These are phyloP conservation scores for Podila minutissima DNA, from an alignment of 192 early-diverging fungal genomes.

Conservation along the genomic window DNA sequence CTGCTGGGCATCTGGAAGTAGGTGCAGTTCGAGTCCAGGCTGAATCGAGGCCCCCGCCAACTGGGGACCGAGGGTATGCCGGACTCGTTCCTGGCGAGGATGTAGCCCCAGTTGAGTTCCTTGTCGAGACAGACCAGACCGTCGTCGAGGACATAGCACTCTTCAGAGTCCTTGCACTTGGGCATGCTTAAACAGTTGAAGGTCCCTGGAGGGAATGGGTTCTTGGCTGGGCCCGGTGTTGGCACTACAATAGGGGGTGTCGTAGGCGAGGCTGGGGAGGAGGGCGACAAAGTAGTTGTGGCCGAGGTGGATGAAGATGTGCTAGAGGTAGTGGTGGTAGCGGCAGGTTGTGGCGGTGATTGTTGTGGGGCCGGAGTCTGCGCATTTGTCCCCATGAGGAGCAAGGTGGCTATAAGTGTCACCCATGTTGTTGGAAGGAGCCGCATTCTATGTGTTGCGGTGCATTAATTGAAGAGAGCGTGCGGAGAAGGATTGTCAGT, in stretches of 20 bases:
- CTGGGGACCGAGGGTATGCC: conserved; percentile 29
- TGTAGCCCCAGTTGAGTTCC: conserved; percentile 32
- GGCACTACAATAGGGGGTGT: not conserved
- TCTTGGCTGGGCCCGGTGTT: conserved; percentile 21
- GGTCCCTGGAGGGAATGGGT: conserved; percentile 24
- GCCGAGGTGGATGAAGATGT: no score
- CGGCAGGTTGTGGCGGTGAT: no score
- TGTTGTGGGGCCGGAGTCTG: no score
- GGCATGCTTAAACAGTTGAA: conserved; percentile 17
- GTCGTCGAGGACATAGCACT: conserved; percentile 39
- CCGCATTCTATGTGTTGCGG: no score
- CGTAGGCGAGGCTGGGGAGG: not conserved
- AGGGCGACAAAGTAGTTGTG: not conserved
- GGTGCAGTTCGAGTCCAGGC: conserved; percentile 22
- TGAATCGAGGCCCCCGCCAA: conserved; percentile 24
- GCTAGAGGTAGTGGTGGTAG: no score
- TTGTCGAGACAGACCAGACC: conserved; percentile 36
- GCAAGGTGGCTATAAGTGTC: no score
- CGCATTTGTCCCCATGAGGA: no score
- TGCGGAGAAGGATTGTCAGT: no score
- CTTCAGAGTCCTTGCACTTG: conserved; percentile 14
- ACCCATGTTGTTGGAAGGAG: no score
- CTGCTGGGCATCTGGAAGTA: conserved; percentile 26
- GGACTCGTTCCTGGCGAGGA: conserved; percentile 32
- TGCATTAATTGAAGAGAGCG: no score